These are phyloP conservation scores for Arthroderma sp. DNA, from an alignment of 2,329 filamentous ascomycete species.

Conservation along the genomic window DNA sequence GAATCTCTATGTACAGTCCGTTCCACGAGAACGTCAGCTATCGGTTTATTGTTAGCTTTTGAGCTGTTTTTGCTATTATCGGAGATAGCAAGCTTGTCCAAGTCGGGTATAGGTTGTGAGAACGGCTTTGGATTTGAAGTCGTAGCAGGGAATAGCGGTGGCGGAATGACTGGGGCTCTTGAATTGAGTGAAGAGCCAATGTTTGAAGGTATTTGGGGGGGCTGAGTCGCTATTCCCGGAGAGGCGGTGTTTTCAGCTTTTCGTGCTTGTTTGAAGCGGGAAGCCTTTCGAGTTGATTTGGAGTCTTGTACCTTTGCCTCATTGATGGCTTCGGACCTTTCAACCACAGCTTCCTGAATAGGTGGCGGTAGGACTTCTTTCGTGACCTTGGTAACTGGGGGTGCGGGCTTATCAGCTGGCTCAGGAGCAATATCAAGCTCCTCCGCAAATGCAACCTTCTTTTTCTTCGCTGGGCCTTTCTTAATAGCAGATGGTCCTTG, in stretches of 20 bases:
- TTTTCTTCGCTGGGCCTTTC: conserved; percentile 38
- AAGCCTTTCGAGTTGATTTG: conserved; percentile 28
- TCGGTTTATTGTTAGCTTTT: conserved; percentile 23
- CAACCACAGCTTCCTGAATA: conserved; percentile 35
- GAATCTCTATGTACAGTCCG: conserved; percentile 27
- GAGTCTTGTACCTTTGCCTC: conserved; percentile 15
- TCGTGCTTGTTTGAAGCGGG: conserved; percentile 34
- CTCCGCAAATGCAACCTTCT: conserved; percentile 70
- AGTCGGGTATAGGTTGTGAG: conserved; percentile 26
- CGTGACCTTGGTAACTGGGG: conserved; percentile 6
- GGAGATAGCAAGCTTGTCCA: conserved; percentile 10
- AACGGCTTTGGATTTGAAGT: conserved; percentile 28
- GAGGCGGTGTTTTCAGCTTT: conserved; percentile 13
- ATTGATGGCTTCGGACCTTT: conserved; percentile 24
- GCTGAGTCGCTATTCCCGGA: conserved; percentile 10
- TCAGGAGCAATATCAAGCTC: conserved; percentile 56
- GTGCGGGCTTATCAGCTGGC: conserved; percentile 22
- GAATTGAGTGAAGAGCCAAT: conserved; percentile 12
- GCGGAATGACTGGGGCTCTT: conserved; percentile 9
- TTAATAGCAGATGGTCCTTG: conserved; percentile 10
- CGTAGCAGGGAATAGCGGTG: conserved; percentile 29
- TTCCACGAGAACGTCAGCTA: conserved; percentile 50
- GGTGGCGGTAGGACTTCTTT: conserved; percentile 20
- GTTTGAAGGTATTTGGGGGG: conserved; percentile 16
- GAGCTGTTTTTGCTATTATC: neutral